These are phyloP conservation scores for Litsea cubeba DNA, from an alignment of 164 flowering plant genomes.

Conservation along the genomic window DNA sequence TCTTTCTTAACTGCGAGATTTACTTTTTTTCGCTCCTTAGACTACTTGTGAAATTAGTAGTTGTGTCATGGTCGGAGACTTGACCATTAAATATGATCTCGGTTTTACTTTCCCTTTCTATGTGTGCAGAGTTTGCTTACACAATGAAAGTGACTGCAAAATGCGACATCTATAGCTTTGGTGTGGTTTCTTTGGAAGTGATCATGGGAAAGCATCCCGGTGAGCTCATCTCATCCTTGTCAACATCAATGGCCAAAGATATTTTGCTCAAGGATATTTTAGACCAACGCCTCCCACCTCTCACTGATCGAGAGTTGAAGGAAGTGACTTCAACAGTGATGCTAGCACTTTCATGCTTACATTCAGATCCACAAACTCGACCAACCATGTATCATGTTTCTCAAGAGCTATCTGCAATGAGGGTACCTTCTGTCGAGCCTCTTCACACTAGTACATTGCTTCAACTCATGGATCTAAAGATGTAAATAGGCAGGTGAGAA, in stretches of 20 bases:
- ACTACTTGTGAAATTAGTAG: no score
- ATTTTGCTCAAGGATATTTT: slow-evolving; percentile 28
- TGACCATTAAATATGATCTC: background rate
- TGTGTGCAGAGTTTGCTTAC: slow-evolving; percentile 42
- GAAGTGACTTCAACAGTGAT: slow-evolving; percentile 35
- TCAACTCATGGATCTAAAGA: no score
- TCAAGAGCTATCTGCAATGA: no score
- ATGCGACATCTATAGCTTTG: slow-evolving; percentile 68
- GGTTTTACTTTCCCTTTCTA: background rate
- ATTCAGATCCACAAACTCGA: background rate
- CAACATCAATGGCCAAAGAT: slow-evolving; percentile 9
- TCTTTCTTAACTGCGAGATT: no score
- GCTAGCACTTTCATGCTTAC: slow-evolving; percentile 49
- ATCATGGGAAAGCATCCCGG: slow-evolving; percentile 68
- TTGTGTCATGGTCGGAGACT: no score
- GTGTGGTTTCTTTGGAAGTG: slow-evolving; percentile 54
- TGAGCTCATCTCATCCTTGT: slow-evolving; percentile 33
- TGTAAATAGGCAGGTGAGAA: no score
- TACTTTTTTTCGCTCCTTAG: no score
- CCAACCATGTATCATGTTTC: no score
- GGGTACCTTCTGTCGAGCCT: no score
- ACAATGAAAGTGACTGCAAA: slow-evolving; percentile 50
- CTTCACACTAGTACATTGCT: no score
- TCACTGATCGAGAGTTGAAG: slow-evolving; percentile 38
- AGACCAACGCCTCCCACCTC: slow-evolving; percentile 48